Percentiles rank a stretch among this genome's conserved stretches.
Conservation (phyloP, 352 stramenopile genomes). For the Globisporangium orthogonon region DNA sequence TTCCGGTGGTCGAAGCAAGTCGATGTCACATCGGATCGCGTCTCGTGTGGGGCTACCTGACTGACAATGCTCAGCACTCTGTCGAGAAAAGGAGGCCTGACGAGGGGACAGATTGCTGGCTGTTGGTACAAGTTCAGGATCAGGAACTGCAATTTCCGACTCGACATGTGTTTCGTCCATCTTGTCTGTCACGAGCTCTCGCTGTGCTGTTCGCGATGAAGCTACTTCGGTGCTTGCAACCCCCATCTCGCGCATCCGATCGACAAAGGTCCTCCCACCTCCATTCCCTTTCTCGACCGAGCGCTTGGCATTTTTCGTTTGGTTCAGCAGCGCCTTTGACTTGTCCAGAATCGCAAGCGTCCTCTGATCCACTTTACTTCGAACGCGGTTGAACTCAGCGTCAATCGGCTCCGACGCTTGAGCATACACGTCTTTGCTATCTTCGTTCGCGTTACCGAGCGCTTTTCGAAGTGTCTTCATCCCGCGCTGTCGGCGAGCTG, state of each 20-base stretch:
- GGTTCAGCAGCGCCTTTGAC: constrained; percentile 32
- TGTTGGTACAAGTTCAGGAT: background rate
- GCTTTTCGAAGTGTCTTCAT: background rate
- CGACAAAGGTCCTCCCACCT: constrained; percentile 17
- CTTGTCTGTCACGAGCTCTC: background rate
- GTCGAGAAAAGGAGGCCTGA: constrained; percentile 1
- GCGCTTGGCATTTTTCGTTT: constrained; percentile 12
- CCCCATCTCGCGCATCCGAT: constrained; percentile 20
- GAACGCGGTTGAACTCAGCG: constrained; percentile 26
- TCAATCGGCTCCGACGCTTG: constrained; percentile 18
- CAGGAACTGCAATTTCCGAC: background rate
- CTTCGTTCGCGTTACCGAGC: constrained; percentile 7
- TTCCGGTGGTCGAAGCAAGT: constrained; percentile 42
- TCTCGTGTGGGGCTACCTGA: background rate
- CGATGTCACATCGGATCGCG: constrained; percentile 33
- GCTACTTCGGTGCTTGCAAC: background rate
- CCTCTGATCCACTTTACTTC: constrained; percentile 37
- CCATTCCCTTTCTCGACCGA: background rate
- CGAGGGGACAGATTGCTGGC: background rate
- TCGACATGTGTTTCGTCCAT: background rate
- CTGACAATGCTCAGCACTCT: background rate
- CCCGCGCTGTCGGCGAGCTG: background rate
- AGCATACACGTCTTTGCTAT: constrained; percentile 5
- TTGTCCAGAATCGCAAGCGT: constrained; percentile 54
- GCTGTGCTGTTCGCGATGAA: background rate